Conservation (phyloP, 1,284 basidiomycete genomes). For the Ganoderma lingzhi region DNA sequence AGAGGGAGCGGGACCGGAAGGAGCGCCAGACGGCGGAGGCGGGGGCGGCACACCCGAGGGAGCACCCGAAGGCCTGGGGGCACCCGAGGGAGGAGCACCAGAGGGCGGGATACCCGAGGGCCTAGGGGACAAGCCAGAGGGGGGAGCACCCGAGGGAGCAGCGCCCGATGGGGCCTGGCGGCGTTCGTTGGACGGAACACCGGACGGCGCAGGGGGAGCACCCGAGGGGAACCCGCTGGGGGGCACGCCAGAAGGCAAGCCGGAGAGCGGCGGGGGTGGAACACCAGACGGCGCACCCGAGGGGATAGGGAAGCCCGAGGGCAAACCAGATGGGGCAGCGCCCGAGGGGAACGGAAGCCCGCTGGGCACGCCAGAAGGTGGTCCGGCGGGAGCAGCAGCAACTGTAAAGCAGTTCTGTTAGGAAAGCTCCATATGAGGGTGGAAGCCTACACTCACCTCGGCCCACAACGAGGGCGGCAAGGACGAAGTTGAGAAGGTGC, state of each 20-base stretch:
- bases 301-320: background rate
- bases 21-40: background rate
- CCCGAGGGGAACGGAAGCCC: background rate
- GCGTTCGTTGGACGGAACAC: background rate
- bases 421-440: background rate
- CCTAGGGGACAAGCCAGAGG: background rate
- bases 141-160: background rate
- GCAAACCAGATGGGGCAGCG: slow-evolving; percentile 1
- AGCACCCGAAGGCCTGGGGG: background rate
- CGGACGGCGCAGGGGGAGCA: background rate
- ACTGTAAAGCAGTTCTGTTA: background rate
- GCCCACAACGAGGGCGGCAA: slow-evolving; percentile 10
- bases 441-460: background rate
- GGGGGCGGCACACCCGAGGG: background rate
- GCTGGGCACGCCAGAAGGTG: background rate
- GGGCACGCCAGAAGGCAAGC: background rate
- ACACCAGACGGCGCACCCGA: slow-evolving; percentile 3
- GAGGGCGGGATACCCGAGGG: background rate
- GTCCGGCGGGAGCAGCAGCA: background rate
- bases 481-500: slow-evolving; percentile 12
- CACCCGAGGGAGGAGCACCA: background rate
- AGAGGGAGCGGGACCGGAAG: too few relatives aligned
- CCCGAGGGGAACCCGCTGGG: background rate
- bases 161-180: background rate
- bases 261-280: background rate